Evolutionary conservation across 2,329 filamentous ascomycete genomes (phyloP).

Genomic region (Diaporthe nobilis): DNA sequence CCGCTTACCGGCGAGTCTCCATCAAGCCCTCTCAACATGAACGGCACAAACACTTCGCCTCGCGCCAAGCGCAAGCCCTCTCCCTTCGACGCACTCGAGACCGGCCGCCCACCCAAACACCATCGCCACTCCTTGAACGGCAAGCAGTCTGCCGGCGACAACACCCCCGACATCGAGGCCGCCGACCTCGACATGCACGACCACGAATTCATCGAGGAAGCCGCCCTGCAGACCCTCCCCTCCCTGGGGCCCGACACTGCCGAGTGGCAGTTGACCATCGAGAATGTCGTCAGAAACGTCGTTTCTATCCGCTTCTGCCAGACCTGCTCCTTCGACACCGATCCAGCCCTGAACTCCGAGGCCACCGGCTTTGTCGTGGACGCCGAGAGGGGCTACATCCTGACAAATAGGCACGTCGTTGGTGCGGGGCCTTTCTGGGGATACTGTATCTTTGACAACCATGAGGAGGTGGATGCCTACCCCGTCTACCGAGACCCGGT

Average conservation of each 20-base stretch:
- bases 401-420: slow-evolving; percentile 94
- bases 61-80: slow-evolving; percentile 48
- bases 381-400: slow-evolving; percentile 88
- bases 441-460: slow-evolving; percentile 98
- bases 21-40: slow-evolving; percentile 42
- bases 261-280: slow-evolving; percentile 97
- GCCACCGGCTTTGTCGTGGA: slow-evolving; percentile 98
- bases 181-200: slow-evolving; percentile 42
- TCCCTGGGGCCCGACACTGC: slow-evolving; percentile 72
- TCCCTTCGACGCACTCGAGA: slow-evolving; percentile 40
- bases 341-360: slow-evolving; percentile 91
- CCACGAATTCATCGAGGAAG: slow-evolving; percentile 39
- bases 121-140: slow-evolving; percentile 44
- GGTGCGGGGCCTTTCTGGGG: slow-evolving; percentile 97
- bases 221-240: slow-evolving; percentile 44
- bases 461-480: slow-evolving; percentile 95
- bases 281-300: slow-evolving; percentile 93
- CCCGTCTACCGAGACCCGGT: slow-evolving; percentile 98
- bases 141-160: slow-evolving; percentile 45
- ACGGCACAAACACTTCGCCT: slow-evolving; percentile 43
- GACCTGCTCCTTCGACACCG: slow-evolving; percentile 98
- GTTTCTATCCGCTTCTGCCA: slow-evolving; percentile 99
- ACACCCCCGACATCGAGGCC: slow-evolving; percentile 44
- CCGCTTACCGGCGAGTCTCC: slow-evolving; percentile 6
- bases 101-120: slow-evolving; percentile 46